phyloP scores from a whole-genome alignment of 1,284 basidiomycete species.

The Schizopora paradoxa region DNA sequence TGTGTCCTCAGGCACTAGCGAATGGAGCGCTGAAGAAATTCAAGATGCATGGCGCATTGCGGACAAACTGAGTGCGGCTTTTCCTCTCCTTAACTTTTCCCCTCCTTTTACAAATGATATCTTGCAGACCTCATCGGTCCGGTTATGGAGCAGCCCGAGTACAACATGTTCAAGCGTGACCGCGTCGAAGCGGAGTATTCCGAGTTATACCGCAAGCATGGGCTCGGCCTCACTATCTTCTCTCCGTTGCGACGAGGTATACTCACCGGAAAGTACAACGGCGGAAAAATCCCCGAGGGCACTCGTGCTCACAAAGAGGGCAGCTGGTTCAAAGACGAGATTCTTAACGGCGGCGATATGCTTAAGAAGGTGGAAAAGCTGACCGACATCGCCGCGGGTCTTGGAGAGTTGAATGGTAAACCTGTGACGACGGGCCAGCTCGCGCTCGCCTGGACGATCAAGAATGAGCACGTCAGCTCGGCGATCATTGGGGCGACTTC shows the following conservation, averaged over 20 bases:
- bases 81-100: not conserved
- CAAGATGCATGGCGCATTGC: conserved; percentile 25
- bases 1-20: conserved; percentile 18
- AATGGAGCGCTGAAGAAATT: conserved; percentile 29
- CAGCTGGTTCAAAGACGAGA: conserved; percentile 13
- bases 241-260: conserved; percentile 18
- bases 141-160: conserved; percentile 20
- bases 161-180: conserved; percentile 19
- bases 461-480: conserved; percentile 29
- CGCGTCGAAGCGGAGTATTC: conserved; percentile 18
- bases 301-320: conserved; percentile 17
- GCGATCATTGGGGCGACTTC: conserved; percentile 35
- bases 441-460: conserved; percentile 34
- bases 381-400: conserved; percentile 18
- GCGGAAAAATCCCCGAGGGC: conserved; percentile 17
- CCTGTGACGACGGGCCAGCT: conserved; percentile 27
- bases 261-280: conserved; percentile 22
- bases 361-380: conserved; percentile 12
- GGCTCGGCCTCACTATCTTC: conserved; percentile 17
- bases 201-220: conserved; percentile 17
- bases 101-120: not conserved
- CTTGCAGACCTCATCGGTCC: conserved; percentile 16
- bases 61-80: conserved; percentile 9
- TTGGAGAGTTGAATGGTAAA: no score
- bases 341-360: conserved; percentile 13